A percentile compares a stretch with the other conserved stretches of the same genome.
Conservation (phyloP, 1,284 basidiomycete genomes). For the Inonotus obliquus region DNA sequence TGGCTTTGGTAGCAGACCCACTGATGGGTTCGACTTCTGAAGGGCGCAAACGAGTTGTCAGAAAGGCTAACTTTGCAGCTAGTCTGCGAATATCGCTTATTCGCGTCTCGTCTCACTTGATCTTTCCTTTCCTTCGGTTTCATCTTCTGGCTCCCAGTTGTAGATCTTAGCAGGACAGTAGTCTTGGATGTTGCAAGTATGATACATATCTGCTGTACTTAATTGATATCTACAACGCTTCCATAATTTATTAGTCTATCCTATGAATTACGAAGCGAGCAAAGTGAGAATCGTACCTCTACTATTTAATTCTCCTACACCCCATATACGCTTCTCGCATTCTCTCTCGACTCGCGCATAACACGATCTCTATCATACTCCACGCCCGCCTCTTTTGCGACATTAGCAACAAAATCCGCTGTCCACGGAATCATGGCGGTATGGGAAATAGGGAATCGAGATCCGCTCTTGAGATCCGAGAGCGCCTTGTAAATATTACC, state of each 20-base stretch:
- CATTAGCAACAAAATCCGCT: slow-evolving; percentile 60
- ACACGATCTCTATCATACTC: slow-evolving; percentile 53
- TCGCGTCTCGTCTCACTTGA: not conserved
- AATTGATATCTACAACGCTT: not conserved
- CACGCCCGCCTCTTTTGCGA: slow-evolving; percentile 36
- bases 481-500: slow-evolving; percentile 61
- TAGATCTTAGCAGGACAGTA: not conserved
- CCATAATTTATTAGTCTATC: not conserved
- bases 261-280: not conserved
- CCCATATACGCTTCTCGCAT: slow-evolving; percentile 60
- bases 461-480: slow-evolving; percentile 42
- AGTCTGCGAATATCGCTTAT: not conserved
- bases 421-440: slow-evolving; percentile 82
- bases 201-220: not conserved
- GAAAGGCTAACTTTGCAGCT: not conserved
- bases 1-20: not conserved
- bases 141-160: not conserved
- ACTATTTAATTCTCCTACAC: slow-evolving; percentile 32
- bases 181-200: not conserved
- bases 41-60: not conserved
- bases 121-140: not conserved
- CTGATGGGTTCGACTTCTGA: not conserved
- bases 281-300: not conserved
- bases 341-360: slow-evolving; percentile 58
- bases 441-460: slow-evolving; percentile 64